phyloP scores from a whole-genome alignment of 208 protist species.

The Acanthamoeba sp. region DNA sequence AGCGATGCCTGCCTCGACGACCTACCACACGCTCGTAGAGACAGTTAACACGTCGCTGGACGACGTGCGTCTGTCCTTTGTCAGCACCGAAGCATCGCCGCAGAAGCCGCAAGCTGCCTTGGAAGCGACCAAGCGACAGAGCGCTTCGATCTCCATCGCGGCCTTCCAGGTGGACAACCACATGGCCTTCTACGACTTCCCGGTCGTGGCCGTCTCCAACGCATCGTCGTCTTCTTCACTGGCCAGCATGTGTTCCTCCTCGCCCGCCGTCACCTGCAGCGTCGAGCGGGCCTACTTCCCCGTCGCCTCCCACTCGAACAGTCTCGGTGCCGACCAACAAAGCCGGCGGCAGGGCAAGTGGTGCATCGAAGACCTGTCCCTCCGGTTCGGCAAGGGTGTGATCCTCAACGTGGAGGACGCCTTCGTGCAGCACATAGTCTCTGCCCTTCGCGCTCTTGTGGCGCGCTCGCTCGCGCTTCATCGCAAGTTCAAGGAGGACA shows the following conservation, averaged over 20 bases:
- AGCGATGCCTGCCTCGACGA: not conserved
- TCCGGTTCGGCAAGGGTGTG: not conserved
- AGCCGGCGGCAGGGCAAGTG: not conserved
- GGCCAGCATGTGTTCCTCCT: not conserved
- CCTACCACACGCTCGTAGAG: slow-evolving; percentile 55
- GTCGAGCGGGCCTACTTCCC: slow-evolving; percentile 1
- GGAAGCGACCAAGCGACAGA: not conserved
- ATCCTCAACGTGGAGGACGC: slow-evolving; percentile 63
- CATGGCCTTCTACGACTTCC: slow-evolving; percentile 61
- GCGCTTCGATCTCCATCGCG: not conserved
- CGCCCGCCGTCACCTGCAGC: not conserved
- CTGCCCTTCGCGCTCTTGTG: slow-evolving; percentile 13
- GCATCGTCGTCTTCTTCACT: not conserved
- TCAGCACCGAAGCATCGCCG: not conserved
- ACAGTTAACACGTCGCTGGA: slow-evolving; percentile 11
- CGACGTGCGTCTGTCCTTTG: not conserved
- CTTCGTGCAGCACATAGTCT: slow-evolving; percentile 44
- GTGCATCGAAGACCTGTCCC: slow-evolving; percentile 30
- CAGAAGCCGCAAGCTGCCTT: not conserved
- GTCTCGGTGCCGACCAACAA: not conserved
- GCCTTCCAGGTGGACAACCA: slow-evolving; percentile 66
- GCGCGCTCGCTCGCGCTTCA: not conserved
- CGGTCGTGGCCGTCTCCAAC: slow-evolving; percentile 11
- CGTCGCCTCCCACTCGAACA: not conserved
- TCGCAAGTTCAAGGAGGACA: not conserved